These are phyloP conservation scores for Cryptomeria japonica DNA, from an alignment of 75 land plant genomes.

Conservation along the genomic window DNA sequence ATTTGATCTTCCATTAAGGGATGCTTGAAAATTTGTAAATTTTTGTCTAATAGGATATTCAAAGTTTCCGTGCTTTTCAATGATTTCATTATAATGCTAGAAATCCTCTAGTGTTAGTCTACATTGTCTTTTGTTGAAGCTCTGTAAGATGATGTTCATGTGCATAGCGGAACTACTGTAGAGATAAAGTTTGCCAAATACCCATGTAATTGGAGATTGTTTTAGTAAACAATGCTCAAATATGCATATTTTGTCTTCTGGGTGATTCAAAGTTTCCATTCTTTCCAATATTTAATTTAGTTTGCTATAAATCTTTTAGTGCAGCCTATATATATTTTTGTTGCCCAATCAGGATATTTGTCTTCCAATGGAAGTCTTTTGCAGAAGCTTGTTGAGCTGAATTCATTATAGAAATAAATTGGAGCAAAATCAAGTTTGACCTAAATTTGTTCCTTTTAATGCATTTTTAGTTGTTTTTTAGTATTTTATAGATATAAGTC, in stretches of 20 bases:
- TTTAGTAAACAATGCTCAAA: background rate
- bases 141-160: background rate
- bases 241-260: background rate
- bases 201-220: background rate
- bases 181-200: too few species aligned
- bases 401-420: background rate
- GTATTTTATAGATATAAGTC: background rate
- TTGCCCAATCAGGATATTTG: background rate
- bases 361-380: background rate
- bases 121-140: background rate
- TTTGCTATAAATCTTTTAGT: background rate
- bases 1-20: background rate
- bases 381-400: background rate
- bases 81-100: background rate
- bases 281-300: background rate
- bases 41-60: background rate
- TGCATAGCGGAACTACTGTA: background rate
- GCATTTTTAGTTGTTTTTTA: background rate
- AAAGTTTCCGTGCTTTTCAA: background rate
- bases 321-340: background rate
- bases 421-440: background rate
- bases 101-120: background rate
- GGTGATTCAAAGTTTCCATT: background rate
- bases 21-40: constrained; percentile 3
- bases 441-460: background rate